A percentile compares a stretch with the other conserved stretches of the same genome.
Conservation (phyloP, 805 yeast species). For the Saccharomycopsis sp. region DNA sequence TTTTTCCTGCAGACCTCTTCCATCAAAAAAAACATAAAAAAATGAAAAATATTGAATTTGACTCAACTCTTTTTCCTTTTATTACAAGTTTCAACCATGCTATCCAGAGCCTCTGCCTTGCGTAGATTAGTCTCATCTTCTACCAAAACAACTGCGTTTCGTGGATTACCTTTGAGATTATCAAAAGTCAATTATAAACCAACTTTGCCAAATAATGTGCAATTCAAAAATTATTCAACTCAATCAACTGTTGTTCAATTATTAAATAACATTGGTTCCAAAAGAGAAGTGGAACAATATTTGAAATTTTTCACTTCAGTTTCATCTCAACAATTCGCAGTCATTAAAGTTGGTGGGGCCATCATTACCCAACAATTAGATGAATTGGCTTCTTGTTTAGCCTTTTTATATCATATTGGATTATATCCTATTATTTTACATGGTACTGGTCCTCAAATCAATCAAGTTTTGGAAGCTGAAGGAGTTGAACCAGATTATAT, state of each 20-base stretch:
- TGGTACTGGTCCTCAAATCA: slow-evolving; percentile 99
- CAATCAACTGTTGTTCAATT: slow-evolving; percentile 94
- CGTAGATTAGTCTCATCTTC: no score
- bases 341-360: slow-evolving; percentile 98
- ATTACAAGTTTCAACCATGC: no score
- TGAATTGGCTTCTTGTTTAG: slow-evolving; percentile 90
- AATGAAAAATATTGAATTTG: no score
- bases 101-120: no score
- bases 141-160: no score
- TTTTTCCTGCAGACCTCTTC: no score
- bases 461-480: slow-evolving; percentile 82
- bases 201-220: no score
- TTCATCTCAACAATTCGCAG: slow-evolving; percentile 94
- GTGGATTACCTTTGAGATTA: no score
- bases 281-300: slow-evolving; percentile 96
- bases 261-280: slow-evolving; percentile 91
- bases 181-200: no score
- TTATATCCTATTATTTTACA: slow-evolving; percentile 93
- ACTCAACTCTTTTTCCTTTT: no score
- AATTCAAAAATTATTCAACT: slow-evolving; percentile 49
- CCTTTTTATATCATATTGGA: slow-evolving; percentile 95
- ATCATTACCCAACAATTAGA: slow-evolving; percentile 90
- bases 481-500: slow-evolving; percentile 94
- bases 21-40: no score
- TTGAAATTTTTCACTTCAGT: slow-evolving; percentile 94